Evolutionary conservation across 352 stramenopile genomes (phyloP).

Genomic region (Peronospora destructor): DNA sequence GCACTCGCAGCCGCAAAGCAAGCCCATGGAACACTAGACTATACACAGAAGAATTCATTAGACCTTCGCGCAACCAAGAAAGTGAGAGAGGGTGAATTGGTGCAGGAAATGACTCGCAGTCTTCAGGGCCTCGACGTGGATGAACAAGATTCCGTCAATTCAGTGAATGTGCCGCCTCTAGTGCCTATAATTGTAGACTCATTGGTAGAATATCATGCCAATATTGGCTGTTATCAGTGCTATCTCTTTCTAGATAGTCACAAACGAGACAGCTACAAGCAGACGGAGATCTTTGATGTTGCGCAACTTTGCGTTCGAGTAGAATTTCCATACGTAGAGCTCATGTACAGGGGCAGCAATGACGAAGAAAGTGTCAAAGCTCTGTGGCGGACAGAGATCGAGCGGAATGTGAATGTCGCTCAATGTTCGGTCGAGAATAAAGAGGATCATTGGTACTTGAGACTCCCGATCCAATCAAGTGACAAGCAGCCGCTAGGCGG

Average conservation of each 20-base stretch:
- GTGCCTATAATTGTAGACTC: constrained; percentile 24
- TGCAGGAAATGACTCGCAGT: constrained; percentile 19
- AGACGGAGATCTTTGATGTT: constrained; percentile 13
- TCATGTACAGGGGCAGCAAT: constrained; percentile 11
- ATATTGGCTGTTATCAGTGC: constrained; percentile 80
- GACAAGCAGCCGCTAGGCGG: constrained; percentile 45
- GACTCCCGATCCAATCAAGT: constrained; percentile 41
- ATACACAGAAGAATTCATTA: constrained; percentile 25
- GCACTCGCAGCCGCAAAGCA: constrained; percentile 14
- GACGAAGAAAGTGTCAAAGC: constrained; percentile 3
- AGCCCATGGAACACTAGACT: constrained; percentile 17
- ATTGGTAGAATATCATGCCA: constrained; percentile 70
- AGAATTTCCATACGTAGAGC: constrained; percentile 31
- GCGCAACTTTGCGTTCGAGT: constrained; percentile 29
- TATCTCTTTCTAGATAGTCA: constrained; percentile 36
- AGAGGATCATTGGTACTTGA: constrained; percentile 58
- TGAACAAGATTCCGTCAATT: neutral
- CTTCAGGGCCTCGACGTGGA: constrained; percentile 24
- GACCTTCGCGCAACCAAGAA: constrained; percentile 22
- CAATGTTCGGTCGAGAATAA: constrained; percentile 34
- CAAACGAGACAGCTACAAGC: constrained; percentile 7
- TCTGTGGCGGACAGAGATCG: constrained; percentile 50
- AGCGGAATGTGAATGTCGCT: constrained; percentile 43
- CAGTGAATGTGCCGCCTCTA: neutral
- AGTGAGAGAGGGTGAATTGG: neutral